phyloP scores from a whole-genome alignment of 2,329 filamentous ascomycete genomes.

The Scortechinia acanthostroma region DNA sequence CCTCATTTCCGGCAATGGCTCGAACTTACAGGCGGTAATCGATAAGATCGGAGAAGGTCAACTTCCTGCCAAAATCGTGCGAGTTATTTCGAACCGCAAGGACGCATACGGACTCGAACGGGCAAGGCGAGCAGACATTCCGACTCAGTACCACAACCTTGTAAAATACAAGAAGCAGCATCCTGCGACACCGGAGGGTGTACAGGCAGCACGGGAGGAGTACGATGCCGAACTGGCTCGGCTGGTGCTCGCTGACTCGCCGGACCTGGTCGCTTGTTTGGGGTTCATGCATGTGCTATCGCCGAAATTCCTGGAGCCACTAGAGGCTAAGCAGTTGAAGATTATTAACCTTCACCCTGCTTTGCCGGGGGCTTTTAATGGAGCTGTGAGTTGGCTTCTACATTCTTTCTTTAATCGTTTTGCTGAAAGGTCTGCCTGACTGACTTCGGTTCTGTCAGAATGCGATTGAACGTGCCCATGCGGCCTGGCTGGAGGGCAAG shows the following conservation, averaged over 20 bases:
- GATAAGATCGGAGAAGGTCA: conserved; percentile 36
- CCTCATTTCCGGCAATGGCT: conserved; percentile 49
- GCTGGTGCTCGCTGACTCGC: conserved; percentile 40
- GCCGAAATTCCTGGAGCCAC: conserved; percentile 41
- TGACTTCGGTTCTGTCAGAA: conserved; percentile 15
- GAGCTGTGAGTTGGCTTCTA: conserved; percentile 33
- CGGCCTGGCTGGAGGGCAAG: conserved; percentile 43
- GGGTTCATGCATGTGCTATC: conserved; percentile 61
- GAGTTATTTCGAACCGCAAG: conserved; percentile 55
- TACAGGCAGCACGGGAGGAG: conserved; percentile 36
- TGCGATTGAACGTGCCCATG: conserved; percentile 52
- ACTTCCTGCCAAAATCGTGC: conserved; percentile 41
- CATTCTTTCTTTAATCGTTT: neutral
- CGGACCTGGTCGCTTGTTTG: conserved; percentile 51
- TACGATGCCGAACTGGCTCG: conserved; percentile 53
- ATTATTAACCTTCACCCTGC: conserved; percentile 60
- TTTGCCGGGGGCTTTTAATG: conserved; percentile 51
- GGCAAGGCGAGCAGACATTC: conserved; percentile 43
- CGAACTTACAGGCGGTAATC: conserved; percentile 59
- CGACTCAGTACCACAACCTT: conserved; percentile 53
- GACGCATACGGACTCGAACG: conserved; percentile 50
- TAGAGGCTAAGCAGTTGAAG: conserved; percentile 35
- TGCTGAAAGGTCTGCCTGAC: neutral
- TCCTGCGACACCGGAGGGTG: conserved; percentile 29
- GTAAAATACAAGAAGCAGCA: conserved; percentile 49